These are phyloP conservation scores for Dactylonectria estremocensis DNA, from an alignment of 2,329 filamentous ascomycete genomes.

Conservation along the genomic window DNA sequence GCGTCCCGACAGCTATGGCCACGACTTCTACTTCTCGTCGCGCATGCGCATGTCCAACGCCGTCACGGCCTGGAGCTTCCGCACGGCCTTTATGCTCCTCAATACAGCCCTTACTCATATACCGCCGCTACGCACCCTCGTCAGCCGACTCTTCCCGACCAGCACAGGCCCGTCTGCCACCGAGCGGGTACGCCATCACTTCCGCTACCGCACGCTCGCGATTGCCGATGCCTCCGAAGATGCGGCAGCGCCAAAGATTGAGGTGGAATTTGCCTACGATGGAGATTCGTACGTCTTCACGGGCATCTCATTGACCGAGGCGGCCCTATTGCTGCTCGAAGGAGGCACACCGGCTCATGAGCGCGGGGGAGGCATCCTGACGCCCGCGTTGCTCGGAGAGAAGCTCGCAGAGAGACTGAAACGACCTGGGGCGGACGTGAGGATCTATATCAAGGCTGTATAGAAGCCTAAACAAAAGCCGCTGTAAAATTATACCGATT, in stretches of 20 bases:
- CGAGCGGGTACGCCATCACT: constrained; percentile 27
- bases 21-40: constrained; percentile 21
- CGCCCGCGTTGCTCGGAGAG: constrained; percentile 38
- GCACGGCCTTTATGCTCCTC: constrained; percentile 23
- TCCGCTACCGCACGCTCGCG: constrained; percentile 36
- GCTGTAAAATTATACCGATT: constrained; percentile 17
- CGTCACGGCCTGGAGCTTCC: constrained; percentile 19
- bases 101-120: constrained; percentile 25
- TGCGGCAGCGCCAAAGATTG: constrained; percentile 5
- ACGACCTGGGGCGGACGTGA: constrained; percentile 18
- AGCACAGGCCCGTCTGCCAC: constrained; percentile 37
- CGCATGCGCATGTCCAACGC: constrained; percentile 18
- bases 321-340: constrained; percentile 37
- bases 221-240: constrained; percentile 25
- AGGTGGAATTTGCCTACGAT: constrained; percentile 35
- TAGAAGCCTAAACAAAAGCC: constrained; percentile 1
- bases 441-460: constrained; percentile 30
- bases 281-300: constrained; percentile 42
- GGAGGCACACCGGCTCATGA: constrained; percentile 28
- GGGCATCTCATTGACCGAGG: constrained; percentile 37
- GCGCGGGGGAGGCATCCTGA: constrained; percentile 39
- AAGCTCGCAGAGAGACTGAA: constrained; percentile 31
- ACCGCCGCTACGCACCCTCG: constrained; percentile 29
- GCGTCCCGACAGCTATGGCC: constrained; percentile 19
- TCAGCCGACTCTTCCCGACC: constrained; percentile 31